Evolutionary conservation across 495 filamentous ascomycete species (phyloP), one percentile per base, ranked within the genome.

Genomic region (Hyphodiscus hymeniophilus): DNA sequence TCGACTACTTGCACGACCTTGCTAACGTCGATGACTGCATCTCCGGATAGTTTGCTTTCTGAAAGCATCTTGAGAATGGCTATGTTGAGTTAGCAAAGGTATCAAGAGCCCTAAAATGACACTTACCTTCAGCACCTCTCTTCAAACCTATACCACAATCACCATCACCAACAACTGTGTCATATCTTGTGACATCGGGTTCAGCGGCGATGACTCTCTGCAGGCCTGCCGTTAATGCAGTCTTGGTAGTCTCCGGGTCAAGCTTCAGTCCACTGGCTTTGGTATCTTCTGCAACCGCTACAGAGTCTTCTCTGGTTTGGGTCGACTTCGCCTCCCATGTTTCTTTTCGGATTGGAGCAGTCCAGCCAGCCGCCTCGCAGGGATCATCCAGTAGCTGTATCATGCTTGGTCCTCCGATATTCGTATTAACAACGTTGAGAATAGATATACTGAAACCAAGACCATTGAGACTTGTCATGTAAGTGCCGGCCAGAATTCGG

Each of bases 81-180:
- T 81, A 44, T 47, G 33, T 2, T 45, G 7, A 31, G 45, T 31
- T 3, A 30, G 26, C 18, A 43, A 1, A 43, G 1, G 3, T 43
- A 30, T 4, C 2, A 28, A 24, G 17, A 5, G 4, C 13, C 16
- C 7, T 16, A 43, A 28, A 16, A 30, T 45, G 15, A 42, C 7
- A 63, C 73, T 59, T 57, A 80, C 79, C 72, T 73, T 96, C 88
- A 26, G 92, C 92, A 18, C 92, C 92, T 43, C 89, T 78, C 68
- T 87, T 88, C 32, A 98, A 70, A 0, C 89, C 89, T 23, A 89
- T 82, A 1, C 92, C 92, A 63, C 92, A 98, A 67, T 98, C 92
- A 34, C 92, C 92, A 62, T 98, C 92, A 40, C 92, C 92, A 41
- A 95, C 89, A 21, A 94, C 77, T 1, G 88, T 94, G 60, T 98